A percentile compares a stretch with the other conserved stretches of the same genome.
Conservation (phyloP, 257 asterid species). For the Misopates orontium region DNA sequence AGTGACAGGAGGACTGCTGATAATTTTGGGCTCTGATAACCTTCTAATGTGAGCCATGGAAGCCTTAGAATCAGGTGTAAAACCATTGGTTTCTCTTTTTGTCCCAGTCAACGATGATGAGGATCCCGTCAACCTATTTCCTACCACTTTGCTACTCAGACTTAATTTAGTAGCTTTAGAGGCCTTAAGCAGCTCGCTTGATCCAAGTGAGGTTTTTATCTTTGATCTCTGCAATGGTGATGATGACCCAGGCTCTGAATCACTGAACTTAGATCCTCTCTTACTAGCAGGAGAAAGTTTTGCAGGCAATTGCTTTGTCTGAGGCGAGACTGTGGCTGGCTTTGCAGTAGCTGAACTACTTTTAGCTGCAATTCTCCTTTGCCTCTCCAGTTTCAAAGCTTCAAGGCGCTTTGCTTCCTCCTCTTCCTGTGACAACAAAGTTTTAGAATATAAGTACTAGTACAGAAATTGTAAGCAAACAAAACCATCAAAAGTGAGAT, state of each 20-base stretch:
- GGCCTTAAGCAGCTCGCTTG: slow-evolving; percentile 46
- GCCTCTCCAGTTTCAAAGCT: slow-evolving; percentile 77
- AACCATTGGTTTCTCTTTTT: slow-evolving; percentile 49
- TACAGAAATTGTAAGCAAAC: too few relatives aligned
- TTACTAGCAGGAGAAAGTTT: slow-evolving; percentile 63
- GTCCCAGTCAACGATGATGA: slow-evolving; percentile 67
- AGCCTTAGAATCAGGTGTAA: slow-evolving; percentile 64
- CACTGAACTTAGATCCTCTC: slow-evolving; percentile 86
- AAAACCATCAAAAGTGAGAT: too few relatives aligned
- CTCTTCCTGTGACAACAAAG: slow-evolving; percentile 59
- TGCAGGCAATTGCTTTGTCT: slow-evolving; percentile 52
- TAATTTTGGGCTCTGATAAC: slow-evolving; percentile 81
- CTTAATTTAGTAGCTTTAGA: slow-evolving; percentile 54
- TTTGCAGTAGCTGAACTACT: slow-evolving; percentile 46
- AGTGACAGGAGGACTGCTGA: slow-evolving; percentile 42
- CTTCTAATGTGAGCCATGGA: slow-evolving; percentile 76
- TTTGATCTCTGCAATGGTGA: slow-evolving; percentile 94
- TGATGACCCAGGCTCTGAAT: slow-evolving; percentile 81
- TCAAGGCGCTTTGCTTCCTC: slow-evolving; percentile 70
- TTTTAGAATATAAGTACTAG: slow-evolving; percentile 13
- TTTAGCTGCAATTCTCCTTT: slow-evolving; percentile 81
- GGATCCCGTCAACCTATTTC: slow-evolving; percentile 70
- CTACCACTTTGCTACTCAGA: slow-evolving; percentile 50
- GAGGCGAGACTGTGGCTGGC: slow-evolving; percentile 43
- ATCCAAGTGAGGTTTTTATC: slow-evolving; percentile 57